phyloP scores from a whole-genome alignment of 148 eudicot species.

The Fagopyrum tataricum region DNA sequence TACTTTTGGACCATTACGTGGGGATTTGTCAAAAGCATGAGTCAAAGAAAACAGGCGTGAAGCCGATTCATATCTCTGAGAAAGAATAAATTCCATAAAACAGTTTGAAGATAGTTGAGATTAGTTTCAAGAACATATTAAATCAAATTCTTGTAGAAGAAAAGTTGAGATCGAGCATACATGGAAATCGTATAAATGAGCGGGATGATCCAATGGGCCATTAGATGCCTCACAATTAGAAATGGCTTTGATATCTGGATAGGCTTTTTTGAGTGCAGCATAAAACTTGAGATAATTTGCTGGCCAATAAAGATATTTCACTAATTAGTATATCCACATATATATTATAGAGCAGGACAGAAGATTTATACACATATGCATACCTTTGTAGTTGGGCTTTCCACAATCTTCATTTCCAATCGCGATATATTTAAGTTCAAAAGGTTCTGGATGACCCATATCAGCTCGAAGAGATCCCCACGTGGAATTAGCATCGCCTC shows the following conservation, averaged over 20 bases:
- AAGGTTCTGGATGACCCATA: slow-evolving; percentile 74
- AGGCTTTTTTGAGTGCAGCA: slow-evolving; percentile 7
- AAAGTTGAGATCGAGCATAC: slow-evolving; percentile 28
- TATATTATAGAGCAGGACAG: background rate
- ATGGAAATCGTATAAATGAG: slow-evolving; percentile 59
- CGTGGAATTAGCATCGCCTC: slow-evolving; percentile 51
- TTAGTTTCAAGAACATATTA: background rate
- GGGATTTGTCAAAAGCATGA: slow-evolving; percentile 33
- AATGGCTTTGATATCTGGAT: slow-evolving; percentile 17
- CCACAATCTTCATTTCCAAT: slow-evolving; percentile 77
- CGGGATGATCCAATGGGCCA: slow-evolving; percentile 43
- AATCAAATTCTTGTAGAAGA: background rate
- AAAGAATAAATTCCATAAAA: background rate
- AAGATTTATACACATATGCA: background rate
- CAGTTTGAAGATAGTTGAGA: background rate
- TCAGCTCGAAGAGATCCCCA: slow-evolving; percentile 82
- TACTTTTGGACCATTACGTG: slow-evolving; percentile 56
- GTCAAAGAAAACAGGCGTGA: slow-evolving; percentile 33
- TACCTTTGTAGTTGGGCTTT: slow-evolving; percentile 46
- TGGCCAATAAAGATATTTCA: background rate
- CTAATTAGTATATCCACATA: background rate
- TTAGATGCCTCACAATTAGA: slow-evolving; percentile 14
- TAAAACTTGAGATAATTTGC: slow-evolving; percentile 17
- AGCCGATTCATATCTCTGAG: slow-evolving; percentile 34
- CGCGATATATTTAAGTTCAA: slow-evolving; percentile 61